Evolutionary conservation across 2,329 filamentous ascomycete species (phyloP).

Genomic region (Colletotrichum agaves): DNA sequence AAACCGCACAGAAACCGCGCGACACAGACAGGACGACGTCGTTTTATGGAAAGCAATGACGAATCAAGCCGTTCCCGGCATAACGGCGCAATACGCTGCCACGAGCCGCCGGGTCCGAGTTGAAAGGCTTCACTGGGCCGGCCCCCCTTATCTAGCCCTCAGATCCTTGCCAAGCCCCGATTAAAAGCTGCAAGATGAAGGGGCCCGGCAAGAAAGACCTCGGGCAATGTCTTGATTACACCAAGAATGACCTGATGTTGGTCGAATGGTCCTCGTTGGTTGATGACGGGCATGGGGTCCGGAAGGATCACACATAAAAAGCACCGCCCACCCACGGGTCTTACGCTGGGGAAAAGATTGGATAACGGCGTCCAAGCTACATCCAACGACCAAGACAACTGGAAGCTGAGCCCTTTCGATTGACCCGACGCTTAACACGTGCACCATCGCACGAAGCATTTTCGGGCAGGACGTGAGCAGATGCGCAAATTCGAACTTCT

Average conservation of each 20-base stretch:
- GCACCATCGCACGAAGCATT: too few species aligned
- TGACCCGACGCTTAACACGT: too few species aligned
- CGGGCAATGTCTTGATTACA: not conserved
- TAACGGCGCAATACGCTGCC: not conserved
- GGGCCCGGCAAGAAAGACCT: not conserved
- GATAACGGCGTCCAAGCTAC: too few species aligned
- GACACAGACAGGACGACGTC: constrained; percentile 5
- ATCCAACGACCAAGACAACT: too few species aligned
- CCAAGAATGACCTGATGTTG: not conserved
- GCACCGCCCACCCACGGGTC: not conserved
- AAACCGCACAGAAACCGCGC: not conserved
- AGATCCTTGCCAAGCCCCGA: constrained; percentile 26
- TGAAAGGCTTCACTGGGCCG: constrained; percentile 16
- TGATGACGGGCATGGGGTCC: too few species aligned
- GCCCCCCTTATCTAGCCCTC: not conserved
- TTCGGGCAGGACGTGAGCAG: too few species aligned
- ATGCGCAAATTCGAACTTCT: too few species aligned
- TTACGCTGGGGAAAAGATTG: too few species aligned
- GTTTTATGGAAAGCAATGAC: not conserved
- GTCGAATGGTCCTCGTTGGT: not conserved
- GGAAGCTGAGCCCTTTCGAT: too few species aligned
- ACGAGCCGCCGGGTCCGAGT: constrained; percentile 24
- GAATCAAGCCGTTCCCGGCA: not conserved
- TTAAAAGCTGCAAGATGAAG: not conserved
- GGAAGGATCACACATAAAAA: not conserved